A percentile compares a stretch with the other conserved stretches of the same genome.
Evolutionary conservation across 2,329 filamentous ascomycete genomes (phyloP).

Genomic region (Volutella citrinella): DNA sequence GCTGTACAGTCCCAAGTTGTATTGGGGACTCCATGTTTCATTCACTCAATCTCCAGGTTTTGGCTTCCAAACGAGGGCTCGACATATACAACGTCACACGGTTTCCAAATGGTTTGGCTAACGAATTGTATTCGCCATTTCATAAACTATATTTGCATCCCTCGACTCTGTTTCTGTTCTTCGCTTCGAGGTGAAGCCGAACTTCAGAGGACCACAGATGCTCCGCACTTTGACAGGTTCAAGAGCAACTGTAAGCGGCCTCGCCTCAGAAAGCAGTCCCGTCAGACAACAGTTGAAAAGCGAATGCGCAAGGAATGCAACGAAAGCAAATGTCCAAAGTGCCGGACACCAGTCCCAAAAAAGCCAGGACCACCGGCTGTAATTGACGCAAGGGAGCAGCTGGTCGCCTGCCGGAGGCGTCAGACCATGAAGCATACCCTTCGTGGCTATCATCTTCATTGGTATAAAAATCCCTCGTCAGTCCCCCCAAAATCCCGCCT

Average conservation of each 20-base stretch:
- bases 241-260: no score
- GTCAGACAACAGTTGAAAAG: constrained; percentile 12
- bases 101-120: constrained; percentile 11
- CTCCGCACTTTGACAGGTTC: no score
- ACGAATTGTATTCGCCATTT: constrained; percentile 28
- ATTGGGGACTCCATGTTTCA: no score
- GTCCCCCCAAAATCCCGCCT: constrained; percentile 21
- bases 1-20: no score
- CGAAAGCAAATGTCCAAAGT: constrained; percentile 30
- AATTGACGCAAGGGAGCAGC: constrained; percentile 21
- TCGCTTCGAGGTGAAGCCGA: no score
- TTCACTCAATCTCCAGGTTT: no score
- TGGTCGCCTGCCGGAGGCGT: constrained; percentile 22
- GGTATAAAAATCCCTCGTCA: constrained; percentile 28
- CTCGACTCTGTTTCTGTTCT: constrained; percentile 10
- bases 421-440: constrained; percentile 16
- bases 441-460: constrained; percentile 26
- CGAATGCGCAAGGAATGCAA: constrained; percentile 25
- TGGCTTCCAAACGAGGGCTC: no score
- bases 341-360: constrained; percentile 27
- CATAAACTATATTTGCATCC: constrained; percentile 28
- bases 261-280: constrained; percentile 8
- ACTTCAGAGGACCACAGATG: no score
- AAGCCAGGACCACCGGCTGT: constrained; percentile 24
- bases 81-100: not conserved